Percentiles rank a stretch among this genome's conserved stretches.
Conservation (phyloP, 345 rosid genomes). For the Boechera retrofracta region DNA sequence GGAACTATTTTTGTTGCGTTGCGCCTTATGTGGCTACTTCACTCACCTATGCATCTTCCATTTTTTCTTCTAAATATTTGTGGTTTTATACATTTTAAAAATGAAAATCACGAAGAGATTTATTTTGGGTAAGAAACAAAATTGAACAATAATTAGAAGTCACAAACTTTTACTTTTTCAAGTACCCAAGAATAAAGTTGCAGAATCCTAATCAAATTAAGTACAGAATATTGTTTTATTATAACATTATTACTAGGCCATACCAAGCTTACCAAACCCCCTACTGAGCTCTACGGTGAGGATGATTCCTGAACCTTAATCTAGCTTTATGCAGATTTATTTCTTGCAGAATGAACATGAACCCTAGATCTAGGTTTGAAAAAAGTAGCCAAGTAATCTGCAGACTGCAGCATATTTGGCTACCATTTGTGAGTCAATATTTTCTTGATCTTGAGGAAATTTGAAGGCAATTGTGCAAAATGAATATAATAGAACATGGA, state of each 20-base stretch:
- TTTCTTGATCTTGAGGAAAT: background rate
- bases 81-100: no score
- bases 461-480: slow-evolving; percentile 2
- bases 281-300: background rate
- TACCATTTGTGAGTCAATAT: background rate
- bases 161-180: background rate
- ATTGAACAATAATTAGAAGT: background rate
- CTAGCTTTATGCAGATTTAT: background rate
- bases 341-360: background rate
- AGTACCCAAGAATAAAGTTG: background rate
- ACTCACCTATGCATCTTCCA: background rate
- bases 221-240: background rate
- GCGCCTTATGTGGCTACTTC: slow-evolving; percentile 21
- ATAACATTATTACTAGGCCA: background rate
- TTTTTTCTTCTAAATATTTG: no score
- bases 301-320: background rate
- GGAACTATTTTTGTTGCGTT: slow-evolving; percentile 6
- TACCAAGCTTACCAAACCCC: slow-evolving; percentile 7
- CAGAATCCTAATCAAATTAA: background rate
- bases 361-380: background rate
- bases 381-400: background rate
- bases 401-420: background rate
- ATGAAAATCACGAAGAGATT: background rate
- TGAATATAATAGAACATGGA: background rate
- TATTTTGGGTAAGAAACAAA: background rate